phyloP scores from a whole-genome alignment of 208 protist species.

The Wallacemonas sp. region DNA sequence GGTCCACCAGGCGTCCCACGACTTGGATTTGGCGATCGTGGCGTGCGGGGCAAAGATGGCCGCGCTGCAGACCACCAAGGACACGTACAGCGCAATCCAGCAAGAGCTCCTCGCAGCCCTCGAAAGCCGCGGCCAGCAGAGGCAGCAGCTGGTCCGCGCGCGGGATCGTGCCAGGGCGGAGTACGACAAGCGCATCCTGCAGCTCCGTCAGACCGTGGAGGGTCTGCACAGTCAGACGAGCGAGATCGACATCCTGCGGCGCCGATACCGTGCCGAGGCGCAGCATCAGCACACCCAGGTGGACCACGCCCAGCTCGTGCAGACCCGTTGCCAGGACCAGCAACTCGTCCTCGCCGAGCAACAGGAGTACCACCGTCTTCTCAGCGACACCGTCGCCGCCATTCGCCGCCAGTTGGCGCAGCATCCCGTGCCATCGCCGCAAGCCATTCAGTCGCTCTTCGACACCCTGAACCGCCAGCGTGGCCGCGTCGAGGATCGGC shows the following conservation, averaged over 20 bases:
- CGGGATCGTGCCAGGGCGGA: constrained; percentile 23
- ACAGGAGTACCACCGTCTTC: constrained; percentile 17
- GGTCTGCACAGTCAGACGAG: constrained; percentile 19
- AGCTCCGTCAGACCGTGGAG: constrained; percentile 16
- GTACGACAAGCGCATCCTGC: constrained; percentile 27
- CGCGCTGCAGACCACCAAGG: constrained; percentile 6
- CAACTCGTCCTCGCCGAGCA: constrained; percentile 27
- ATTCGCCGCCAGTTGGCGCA: constrained; percentile 5
- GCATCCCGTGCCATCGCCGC: constrained; percentile 18
- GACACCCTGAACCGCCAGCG: constrained; percentile 31
- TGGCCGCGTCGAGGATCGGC: constrained; percentile 35
- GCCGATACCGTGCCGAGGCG: constrained; percentile 14
- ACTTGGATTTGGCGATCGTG: constrained; percentile 41
- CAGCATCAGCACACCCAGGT: constrained; percentile 32
- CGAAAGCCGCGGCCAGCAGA: constrained; percentile 9
- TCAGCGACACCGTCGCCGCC: constrained; percentile 17
- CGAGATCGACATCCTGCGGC: constrained; percentile 4
- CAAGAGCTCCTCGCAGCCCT: constrained; percentile 19
- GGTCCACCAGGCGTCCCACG: constrained; percentile 32
- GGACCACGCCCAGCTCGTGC: constrained; percentile 25
- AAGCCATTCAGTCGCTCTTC: constrained; percentile 27
- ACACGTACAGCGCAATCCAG: constrained; percentile 23
- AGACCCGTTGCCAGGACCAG: constrained; percentile 26
- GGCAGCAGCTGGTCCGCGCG: constrained; percentile 17
- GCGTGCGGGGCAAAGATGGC: constrained; percentile 45